Evolutionary conservation across 2,329 filamentous ascomycete genomes (phyloP), one percentile per base, ranked within the genome.

Genomic region (Sporothrix globosa): DNA sequence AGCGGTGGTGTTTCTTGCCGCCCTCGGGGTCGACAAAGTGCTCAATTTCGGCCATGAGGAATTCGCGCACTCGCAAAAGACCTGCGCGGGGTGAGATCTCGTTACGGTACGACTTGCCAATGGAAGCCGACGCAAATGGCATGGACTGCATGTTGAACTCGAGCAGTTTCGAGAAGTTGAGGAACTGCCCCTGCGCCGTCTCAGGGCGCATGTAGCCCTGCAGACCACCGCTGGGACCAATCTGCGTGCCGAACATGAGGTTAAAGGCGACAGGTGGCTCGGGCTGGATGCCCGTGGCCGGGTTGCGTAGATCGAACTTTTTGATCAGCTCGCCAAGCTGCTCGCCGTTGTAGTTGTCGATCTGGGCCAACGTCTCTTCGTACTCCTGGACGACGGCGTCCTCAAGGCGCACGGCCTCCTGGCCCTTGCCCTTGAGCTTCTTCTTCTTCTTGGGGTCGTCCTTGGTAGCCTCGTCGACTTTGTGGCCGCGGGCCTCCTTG

Each of bases 1-100:
- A 99, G 70, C 94, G 91, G 68, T 86, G 82, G 80, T 99, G 96
- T 83, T 96, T 96, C 88, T 99, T 99, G 82, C 93, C 93, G 78
- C 93, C 89, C 77, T 96, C 86, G 13, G 96, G 96, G 77, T 99
- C 96, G 75, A 99, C 96, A 78, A 92, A 99, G 81, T 99, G 96
- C 84, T 99, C 96, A 76, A 99, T 97, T 82, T 99, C 96, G 30
- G 95, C 96, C 96, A 99, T 98, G 76, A 97, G 83, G 83, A 99
- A 98, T 81, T 99, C 96, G 76, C 96, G 92, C 56, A 99, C 96
- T 76, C 96, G 91, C 71, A 99, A 83, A 53, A 99, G 89, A 82
- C 96, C 96, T 74, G 92, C 88, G 70, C 96, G 89, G 11, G 96
- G 96, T 0, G 96, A 97, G 76, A 99, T 97, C 79, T 99, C 96